Evolutionary conservation across 164 flowering plant genomes (phyloP).

Genomic region (Aristolochia fimbriata): DNA sequence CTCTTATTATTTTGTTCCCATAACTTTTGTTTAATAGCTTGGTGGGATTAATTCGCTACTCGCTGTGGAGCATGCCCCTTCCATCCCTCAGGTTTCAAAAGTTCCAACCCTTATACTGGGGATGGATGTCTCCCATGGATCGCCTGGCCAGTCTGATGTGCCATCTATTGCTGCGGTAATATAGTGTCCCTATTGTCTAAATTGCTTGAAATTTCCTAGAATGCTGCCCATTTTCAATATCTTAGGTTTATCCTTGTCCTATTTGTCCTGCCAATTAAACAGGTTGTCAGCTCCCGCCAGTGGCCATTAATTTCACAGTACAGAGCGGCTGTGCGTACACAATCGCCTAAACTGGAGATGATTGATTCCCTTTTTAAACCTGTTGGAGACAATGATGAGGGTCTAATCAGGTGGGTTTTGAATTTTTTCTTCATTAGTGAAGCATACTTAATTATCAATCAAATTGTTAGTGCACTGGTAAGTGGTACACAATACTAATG

Average conservation of each 20-base stretch:
- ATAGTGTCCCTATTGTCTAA: neutral
- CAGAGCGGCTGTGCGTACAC: conserved; percentile 83
- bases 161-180: conserved; percentile 94
- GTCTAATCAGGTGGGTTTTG: conserved; percentile 51
- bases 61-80: conserved; percentile 36
- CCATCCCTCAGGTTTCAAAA: conserved; percentile 50
- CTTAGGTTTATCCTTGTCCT: neutral
- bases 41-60: conserved; percentile 78
- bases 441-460: neutral
- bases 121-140: conserved; percentile 97
- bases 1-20: neutral
- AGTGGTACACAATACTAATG: neutral
- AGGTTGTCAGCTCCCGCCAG: conserved; percentile 86
- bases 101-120: conserved; percentile 76
- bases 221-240: neutral
- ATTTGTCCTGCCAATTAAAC: neutral
- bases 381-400: conserved; percentile 49
- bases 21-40: conserved; percentile 40
- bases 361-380: conserved; percentile 49
- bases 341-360: conserved; percentile 83
- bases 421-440: neutral
- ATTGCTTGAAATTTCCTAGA: neutral
- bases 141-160: conserved; percentile 80
- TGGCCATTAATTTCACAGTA: conserved; percentile 87
- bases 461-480: neutral